These are phyloP conservation scores for Gracilaria domingensis DNA, from an alignment of 23 red algal species.

Conservation along the genomic window DNA sequence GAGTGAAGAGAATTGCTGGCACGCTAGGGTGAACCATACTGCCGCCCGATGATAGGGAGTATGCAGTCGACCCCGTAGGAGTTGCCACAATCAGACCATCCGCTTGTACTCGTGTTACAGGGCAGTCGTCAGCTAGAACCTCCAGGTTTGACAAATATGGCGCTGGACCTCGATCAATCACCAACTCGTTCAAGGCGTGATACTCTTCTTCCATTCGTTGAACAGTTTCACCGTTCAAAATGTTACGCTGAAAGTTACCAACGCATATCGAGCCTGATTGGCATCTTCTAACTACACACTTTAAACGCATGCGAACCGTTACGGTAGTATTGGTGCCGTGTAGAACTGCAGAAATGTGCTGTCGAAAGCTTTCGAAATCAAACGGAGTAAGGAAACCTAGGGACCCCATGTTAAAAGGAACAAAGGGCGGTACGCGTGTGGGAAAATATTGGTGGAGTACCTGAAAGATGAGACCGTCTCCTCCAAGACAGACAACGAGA, in stretches of 20 bases:
- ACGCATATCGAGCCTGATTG: slow-evolving; percentile 21
- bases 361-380: slow-evolving; percentile 45
- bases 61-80: slow-evolving; percentile 91
- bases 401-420: slow-evolving; percentile 89
- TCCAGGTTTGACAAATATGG: slow-evolving; percentile 87
- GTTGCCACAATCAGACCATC: slow-evolving; percentile 90
- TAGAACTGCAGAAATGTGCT: slow-evolving; percentile 65
- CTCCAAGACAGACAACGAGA: slow-evolving; percentile 85
- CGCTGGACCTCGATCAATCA: slow-evolving; percentile 88
- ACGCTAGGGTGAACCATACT: slow-evolving; percentile 91
- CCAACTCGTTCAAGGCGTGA: slow-evolving; percentile 91
- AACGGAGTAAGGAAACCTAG: slow-evolving; percentile 93
- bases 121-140: slow-evolving; percentile 71
- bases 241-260: slow-evolving; percentile 34
- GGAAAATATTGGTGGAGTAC: slow-evolving; percentile 73
- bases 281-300: slow-evolving; percentile 54
- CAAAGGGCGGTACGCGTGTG: slow-evolving; percentile 78
- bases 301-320: slow-evolving; percentile 85
- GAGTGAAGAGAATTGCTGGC: slow-evolving; percentile 87
- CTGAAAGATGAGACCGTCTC: slow-evolving; percentile 95
- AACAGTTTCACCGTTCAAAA: background rate
- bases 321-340: slow-evolving; percentile 56
- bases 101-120: slow-evolving; percentile 83
- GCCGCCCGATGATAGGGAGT: slow-evolving; percentile 79
- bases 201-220: slow-evolving; percentile 42